These are phyloP conservation scores for Teunomyces atbi DNA, from an alignment of 805 yeast genomes.

Conservation along the genomic window DNA sequence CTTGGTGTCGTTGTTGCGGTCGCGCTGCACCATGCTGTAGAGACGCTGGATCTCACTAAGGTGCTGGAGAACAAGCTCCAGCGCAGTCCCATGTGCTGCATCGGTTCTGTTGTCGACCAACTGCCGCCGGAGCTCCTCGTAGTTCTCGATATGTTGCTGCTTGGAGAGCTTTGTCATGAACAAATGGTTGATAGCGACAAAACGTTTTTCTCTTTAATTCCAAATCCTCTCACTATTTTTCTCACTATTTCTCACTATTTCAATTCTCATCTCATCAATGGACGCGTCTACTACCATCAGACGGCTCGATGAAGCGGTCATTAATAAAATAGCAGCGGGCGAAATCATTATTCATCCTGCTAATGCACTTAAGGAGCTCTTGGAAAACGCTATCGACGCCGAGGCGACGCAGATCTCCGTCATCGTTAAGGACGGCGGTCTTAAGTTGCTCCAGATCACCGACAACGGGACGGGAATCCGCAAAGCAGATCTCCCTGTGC, in stretches of 20 bases:
- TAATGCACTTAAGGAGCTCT: constrained; percentile 88
- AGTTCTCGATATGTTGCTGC: constrained; percentile 14
- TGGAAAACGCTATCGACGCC: constrained; percentile 93
- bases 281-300: constrained; percentile 10
- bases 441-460: constrained; percentile 78
- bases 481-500: constrained; percentile 66
- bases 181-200: not conserved
- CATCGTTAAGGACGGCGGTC: constrained; percentile 86
- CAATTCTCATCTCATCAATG: not conserved
- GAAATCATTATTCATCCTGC: constrained; percentile 93
- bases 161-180: constrained; percentile 4
- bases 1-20: constrained; percentile 32
- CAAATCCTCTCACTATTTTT: too few relatives aligned
- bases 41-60: constrained; percentile 46
- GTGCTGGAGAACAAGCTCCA: constrained; percentile 44
- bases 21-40: constrained; percentile 41
- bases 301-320: constrained; percentile 66
- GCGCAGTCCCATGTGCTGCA: constrained; percentile 59
- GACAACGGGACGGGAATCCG: constrained; percentile 88
- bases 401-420: constrained; percentile 71
- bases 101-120: constrained; percentile 42
- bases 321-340: constrained; percentile 94
- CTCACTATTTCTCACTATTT: too few relatives aligned
- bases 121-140: constrained; percentile 27
- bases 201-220: too few relatives aligned